Evolutionary conservation across 169 alveolate genomes (phyloP).

Genomic region (Plasmodium fragile): DNA sequence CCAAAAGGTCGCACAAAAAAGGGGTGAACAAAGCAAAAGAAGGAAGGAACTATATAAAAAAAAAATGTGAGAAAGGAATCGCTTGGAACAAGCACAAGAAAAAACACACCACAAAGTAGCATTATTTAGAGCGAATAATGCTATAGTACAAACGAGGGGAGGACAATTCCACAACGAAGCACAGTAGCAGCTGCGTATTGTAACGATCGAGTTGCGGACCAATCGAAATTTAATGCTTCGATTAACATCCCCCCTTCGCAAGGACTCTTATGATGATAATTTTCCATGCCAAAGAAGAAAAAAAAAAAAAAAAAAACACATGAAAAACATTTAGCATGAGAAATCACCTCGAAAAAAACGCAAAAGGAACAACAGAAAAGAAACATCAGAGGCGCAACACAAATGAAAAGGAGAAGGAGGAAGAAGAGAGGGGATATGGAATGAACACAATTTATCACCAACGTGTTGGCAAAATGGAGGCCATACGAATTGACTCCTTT

Average conservation of each 20-base stretch:
- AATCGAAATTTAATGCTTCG: neutral
- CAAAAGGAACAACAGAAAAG: conserved; percentile 12
- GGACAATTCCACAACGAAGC: neutral
- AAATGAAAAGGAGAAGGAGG: conserved; percentile 21
- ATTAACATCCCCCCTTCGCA: neutral
- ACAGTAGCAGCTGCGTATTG: neutral
- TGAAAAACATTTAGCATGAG: conserved; percentile 38
- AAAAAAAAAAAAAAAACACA: conserved; percentile 5
- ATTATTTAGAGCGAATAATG: neutral
- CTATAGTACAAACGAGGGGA: neutral
- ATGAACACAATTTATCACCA: neutral
- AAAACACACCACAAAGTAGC: neutral
- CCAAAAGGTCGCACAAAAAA: neutral
- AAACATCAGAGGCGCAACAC: neutral
- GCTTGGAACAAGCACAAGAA: neutral
- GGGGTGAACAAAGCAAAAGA: neutral
- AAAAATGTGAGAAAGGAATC: neutral
- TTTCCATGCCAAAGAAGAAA: conserved; percentile 2
- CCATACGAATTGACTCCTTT: neutral
- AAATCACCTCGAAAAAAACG: conserved; percentile 7
- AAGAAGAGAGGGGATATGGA: neutral
- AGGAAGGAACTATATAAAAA: neutral
- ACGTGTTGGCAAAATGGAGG: neutral
- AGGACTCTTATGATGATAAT: neutral
- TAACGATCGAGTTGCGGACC: neutral